These are phyloP conservation scores for Medicago truncatula DNA, from an alignment of 306 rosid species.

Conservation along the genomic window MtrunA17r5.0-ANR NC_053049.1:40108501-40109000, in stretches of 20 bases:
- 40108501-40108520: conserved; percentile 50
- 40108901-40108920: conserved; percentile 56
- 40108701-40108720: conserved; percentile 52
- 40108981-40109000: conserved; percentile 65
- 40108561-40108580: not conserved
- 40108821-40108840: not conserved
- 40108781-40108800: conserved; percentile 5
- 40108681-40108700: conserved; percentile 45
- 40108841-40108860: no score
- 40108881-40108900: not conserved
- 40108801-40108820: not conserved
- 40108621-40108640: conserved; percentile 50
- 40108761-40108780: conserved; percentile 46
- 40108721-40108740: conserved; percentile 43
- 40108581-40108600: not conserved
- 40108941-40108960: conserved; percentile 57
- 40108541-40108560: not conserved
- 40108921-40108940: conserved; percentile 69
- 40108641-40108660: conserved; percentile 28
- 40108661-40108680: conserved; percentile 44
- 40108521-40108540: conserved; percentile 54
- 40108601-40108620: conserved; percentile 6
- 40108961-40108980: conserved; percentile 66
- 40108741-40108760: conserved; percentile 32
- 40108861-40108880: not conserved